Evolutionary conservation across 768 basidiomycete species (phyloP).

Genomic region (Collybia nuda): DNA sequence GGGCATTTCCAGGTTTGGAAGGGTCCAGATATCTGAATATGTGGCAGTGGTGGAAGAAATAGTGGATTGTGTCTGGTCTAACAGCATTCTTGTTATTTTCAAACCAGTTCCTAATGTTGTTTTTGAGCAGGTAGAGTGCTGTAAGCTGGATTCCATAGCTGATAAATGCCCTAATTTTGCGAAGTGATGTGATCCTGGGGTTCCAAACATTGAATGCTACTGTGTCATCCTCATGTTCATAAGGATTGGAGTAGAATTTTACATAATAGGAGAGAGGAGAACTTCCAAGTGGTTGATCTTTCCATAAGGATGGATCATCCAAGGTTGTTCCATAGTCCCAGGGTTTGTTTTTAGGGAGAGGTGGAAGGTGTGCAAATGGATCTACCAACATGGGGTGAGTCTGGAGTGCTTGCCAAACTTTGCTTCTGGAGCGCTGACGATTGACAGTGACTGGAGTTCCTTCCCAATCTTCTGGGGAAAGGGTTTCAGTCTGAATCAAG

Average conservation of each 20-base stretch:
- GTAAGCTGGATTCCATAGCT: not conserved
- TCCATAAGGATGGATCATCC: not conserved
- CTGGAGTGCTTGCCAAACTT: not conserved
- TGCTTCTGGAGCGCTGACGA: not conserved
- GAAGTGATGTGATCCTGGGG: not conserved
- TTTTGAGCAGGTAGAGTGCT: not conserved
- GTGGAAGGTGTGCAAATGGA: not conserved
- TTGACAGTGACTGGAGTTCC: not conserved
- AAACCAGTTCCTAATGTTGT: too few species aligned
- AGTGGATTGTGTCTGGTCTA: not conserved
- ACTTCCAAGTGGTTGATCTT: not conserved
- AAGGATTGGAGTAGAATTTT: not conserved
- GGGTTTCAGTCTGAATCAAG: not conserved
- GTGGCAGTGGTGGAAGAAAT: slow-evolving; percentile 1
- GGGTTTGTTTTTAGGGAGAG: not conserved
- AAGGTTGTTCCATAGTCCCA: not conserved
- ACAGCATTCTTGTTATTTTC: too few species aligned
- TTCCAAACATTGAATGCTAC: not conserved
- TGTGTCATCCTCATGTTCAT: not conserved
- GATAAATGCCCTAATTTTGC: not conserved
- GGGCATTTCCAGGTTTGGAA: not conserved
- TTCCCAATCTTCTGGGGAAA: not conserved
- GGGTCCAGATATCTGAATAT: not conserved
- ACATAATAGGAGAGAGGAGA: not conserved
- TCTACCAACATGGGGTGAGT: not conserved